Base-by-base conservation (phyloP, 2,329 filamentous ascomycete species). In the Pseudogymnoascus sp. region DNA sequence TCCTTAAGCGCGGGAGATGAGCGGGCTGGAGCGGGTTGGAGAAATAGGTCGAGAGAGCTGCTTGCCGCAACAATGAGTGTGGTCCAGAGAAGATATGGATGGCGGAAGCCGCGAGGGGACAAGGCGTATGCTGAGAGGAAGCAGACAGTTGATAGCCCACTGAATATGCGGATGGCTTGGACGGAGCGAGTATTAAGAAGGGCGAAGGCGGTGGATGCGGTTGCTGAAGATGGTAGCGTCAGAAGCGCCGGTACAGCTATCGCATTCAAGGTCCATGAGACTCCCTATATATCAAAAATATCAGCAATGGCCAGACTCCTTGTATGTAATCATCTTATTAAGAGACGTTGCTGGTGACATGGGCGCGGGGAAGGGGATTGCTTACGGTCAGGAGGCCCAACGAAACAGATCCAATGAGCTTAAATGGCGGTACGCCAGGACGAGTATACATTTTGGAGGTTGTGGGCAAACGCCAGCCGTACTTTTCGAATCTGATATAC, bases 61-160 rank as follows among this genome's bases (percentile, higher is more conserved):
- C 81, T 79, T 41, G 77, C 76, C 38, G 81, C 78, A 43, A 86
- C 82, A 62, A 91, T 81, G 25, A 91, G 75, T 2, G 86, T 85
- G 12, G 90, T 91, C 85, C 94, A 97, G 62, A 97, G 75, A 25
- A 97, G 85, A 72, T 96, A 97, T 0, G 93, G 93, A 72, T 97
- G 93, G 71, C 88, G 86, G 67, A 83, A 81, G 61, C 85, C 82
- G 25, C 84, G 81, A 0, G 91, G 89, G 2, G 91, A 93, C 66
- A 95, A 78, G 47, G 81, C 73, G 74, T 88, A 97, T 64, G 91
- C 90, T 66, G 93, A 81, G 67, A 90, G 77, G 69, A 97, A 86
- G 30, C 89, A 85, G 59, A 83, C 77, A 60, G 85, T 82, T 59
- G 90, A 86, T 67, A 95, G 74, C 66, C 83, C 79, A 58, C 88